Evolutionary conservation across 1,284 basidiomycete species (phyloP).

Genomic region (Heliocybe sulcata): DNA sequence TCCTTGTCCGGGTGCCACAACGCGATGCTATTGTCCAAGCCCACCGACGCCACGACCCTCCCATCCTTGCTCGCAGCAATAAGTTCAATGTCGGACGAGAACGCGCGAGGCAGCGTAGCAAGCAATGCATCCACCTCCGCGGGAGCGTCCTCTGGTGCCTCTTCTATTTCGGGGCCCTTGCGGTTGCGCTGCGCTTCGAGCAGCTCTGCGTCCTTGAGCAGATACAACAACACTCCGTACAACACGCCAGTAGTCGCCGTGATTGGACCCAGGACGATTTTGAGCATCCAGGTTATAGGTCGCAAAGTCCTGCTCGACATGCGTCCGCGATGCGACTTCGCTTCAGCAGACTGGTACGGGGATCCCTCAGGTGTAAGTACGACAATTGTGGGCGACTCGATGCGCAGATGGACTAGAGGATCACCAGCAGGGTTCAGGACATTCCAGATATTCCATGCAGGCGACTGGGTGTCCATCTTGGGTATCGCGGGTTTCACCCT

Average conservation of each 20-base stretch:
- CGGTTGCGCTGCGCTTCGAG: conserved; percentile 79
- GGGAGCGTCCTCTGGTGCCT: conserved; percentile 21
- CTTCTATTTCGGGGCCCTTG: conserved; percentile 28
- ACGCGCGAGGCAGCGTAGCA: conserved; percentile 67
- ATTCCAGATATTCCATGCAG: conserved; percentile 73
- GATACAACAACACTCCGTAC: conserved; percentile 79
- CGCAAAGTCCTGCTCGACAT: conserved; percentile 42
- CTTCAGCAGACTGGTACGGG: conserved; percentile 7
- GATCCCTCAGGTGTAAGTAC: conserved; percentile 42
- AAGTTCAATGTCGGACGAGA: conserved; percentile 76
- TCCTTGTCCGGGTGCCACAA: conserved; percentile 51
- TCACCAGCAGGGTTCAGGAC: conserved; percentile 71
- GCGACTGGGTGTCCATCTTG: conserved; percentile 23
- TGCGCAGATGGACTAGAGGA: conserved; percentile 67
- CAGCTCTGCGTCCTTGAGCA: conserved; percentile 88
- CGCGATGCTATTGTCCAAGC: conserved; percentile 70
- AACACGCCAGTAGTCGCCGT: conserved; percentile 68
- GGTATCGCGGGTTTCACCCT: conserved; percentile 12
- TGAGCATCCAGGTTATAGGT: conserved; percentile 66
- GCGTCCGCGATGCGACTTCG: conserved; percentile 27
- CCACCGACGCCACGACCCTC: conserved; percentile 58
- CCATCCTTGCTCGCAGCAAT: conserved; percentile 68
- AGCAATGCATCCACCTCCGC: conserved; percentile 49
- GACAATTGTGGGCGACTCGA: conserved; percentile 76
- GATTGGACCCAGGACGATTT: conserved; percentile 84